Evolutionary conservation across 345 rosid species (phyloP).

Genomic region (Syzygium jambos): DNA sequence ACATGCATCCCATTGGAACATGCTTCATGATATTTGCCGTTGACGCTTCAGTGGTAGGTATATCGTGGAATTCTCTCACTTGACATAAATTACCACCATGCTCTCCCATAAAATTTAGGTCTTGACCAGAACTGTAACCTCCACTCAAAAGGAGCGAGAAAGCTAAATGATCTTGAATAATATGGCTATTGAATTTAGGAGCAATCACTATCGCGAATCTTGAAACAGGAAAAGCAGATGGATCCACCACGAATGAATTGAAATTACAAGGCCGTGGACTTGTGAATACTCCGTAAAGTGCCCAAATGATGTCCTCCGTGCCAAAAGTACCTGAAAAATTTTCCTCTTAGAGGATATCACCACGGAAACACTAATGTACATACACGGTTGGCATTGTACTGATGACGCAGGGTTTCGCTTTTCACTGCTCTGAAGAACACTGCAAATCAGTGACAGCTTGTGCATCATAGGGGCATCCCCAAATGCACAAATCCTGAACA

Average conservation of each 20-base stretch:
- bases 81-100: fast-evolving
- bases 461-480: background rate
- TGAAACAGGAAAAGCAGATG: too few species aligned
- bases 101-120: background rate
- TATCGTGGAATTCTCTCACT: background rate
- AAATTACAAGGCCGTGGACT: background rate
- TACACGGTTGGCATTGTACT: background rate
- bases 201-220: background rate
- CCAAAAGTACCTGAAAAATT: background rate
- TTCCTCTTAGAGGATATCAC: background rate
- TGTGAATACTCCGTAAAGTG: background rate
- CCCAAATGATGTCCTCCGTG: background rate
- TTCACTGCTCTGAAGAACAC: background rate
- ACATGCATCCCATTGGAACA: background rate
- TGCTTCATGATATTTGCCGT: background rate
- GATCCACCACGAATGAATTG: background rate
- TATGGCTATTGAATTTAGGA: background rate
- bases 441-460: background rate
- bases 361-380: background rate
- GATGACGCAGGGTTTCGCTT: background rate
- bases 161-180: background rate
- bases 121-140: background rate
- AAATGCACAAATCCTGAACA: background rate
- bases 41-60: background rate
- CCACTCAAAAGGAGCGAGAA: fast-evolving